phyloP scores from a whole-genome alignment of 2,329 filamentous ascomycete genomes.

The Colletotrichum euphorbiae region DNA sequence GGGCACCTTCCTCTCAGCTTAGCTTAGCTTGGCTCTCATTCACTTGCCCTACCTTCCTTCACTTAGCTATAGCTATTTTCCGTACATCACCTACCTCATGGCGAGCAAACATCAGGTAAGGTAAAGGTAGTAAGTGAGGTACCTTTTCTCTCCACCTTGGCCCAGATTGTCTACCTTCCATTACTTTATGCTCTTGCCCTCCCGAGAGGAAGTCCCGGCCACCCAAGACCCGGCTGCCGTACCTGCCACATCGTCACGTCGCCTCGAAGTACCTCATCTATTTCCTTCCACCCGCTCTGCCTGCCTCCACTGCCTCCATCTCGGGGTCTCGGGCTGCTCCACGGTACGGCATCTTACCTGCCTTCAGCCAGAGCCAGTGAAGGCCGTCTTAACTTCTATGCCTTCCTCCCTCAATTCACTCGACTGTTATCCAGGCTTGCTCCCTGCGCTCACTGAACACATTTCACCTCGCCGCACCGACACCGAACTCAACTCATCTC shows the following conservation, averaged over 20 bases:
- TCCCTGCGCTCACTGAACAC: too few species aligned
- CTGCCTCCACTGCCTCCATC: neutral
- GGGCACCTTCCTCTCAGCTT: too few species aligned
- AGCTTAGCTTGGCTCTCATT: too few species aligned
- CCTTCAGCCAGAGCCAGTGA: too few species aligned
- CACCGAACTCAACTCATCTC: neutral
- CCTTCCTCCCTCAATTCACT: neutral
- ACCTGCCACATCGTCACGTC: neutral
- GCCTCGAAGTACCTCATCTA: neutral
- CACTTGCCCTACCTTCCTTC: too few species aligned
- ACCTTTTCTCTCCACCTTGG: neutral
- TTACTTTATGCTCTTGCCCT: conserved; percentile 5
- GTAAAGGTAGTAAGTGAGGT: neutral
- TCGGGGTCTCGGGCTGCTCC: neutral
- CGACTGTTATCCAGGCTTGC: neutral
- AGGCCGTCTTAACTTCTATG: neutral
- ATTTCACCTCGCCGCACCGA: neutral
- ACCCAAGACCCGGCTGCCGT: neutral
- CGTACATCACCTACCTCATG: too few species aligned
- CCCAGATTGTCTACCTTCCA: neutral
- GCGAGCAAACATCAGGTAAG: too few species aligned
- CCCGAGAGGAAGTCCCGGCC: neutral
- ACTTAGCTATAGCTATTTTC: too few species aligned
- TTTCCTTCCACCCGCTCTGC: neutral
- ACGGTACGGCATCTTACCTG: neutral